A percentile compares a stretch with the other conserved stretches of the same genome.
phyloP scores from a whole-genome alignment of 2,329 filamentous ascomycete species.

The Aspergillus transmontanensis region DNA sequence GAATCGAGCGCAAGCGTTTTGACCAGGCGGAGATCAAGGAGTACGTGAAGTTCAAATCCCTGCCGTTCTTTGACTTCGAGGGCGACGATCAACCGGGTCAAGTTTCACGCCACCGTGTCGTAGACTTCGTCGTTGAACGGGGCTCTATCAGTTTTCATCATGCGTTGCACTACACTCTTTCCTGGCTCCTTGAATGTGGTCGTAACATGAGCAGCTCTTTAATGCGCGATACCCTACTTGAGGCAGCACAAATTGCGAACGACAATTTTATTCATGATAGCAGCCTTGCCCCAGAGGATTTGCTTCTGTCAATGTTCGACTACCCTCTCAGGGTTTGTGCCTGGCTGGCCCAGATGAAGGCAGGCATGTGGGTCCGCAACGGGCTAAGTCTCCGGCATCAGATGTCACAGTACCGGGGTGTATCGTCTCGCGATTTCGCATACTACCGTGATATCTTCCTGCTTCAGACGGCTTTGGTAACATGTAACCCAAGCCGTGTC shows the following conservation, averaged over 20 bases:
- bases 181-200: constrained; percentile 91
- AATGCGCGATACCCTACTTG: constrained; percentile 69
- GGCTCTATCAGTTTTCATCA: constrained; percentile 97
- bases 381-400: constrained; percentile 95
- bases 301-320: constrained; percentile 85
- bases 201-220: constrained; percentile 71
- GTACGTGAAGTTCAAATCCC: constrained; percentile 76
- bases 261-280: constrained; percentile 62
- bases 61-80: constrained; percentile 81
- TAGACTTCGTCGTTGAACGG: constrained; percentile 85
- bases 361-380: constrained; percentile 97
- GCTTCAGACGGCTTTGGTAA: constrained; percentile 84
- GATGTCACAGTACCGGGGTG: constrained; percentile 88
- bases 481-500: constrained; percentile 80
- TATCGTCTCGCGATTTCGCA: constrained; percentile 85
- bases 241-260: constrained; percentile 61
- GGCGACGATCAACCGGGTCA: constrained; percentile 44
- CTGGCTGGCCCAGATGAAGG: constrained; percentile 97
- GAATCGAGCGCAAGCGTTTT: constrained; percentile 84
- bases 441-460: constrained; percentile 95
- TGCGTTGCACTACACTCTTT: constrained; percentile 91
- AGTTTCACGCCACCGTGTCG: constrained; percentile 64
- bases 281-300: constrained; percentile 65
- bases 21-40: constrained; percentile 85
- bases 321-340: constrained; percentile 90